These are phyloP conservation scores for Dictyostelium purpureum DNA, from an alignment of 78 protist species.

Conservation along the genomic window DNA sequence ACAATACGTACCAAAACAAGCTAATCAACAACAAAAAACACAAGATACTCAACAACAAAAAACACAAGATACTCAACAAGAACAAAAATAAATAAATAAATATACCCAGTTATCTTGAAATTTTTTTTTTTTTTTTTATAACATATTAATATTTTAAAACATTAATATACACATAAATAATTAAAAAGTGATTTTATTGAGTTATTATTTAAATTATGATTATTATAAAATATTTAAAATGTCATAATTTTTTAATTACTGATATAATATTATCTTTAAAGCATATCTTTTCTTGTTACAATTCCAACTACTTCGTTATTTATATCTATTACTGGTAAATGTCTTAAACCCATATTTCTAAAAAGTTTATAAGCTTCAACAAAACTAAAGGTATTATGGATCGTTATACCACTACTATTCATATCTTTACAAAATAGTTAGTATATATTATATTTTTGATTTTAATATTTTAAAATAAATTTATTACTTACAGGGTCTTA, in stretches of 20 bases:
- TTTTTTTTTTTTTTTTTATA: too few species aligned
- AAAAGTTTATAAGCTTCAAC: slow-evolving; percentile 74
- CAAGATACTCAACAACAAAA: not conserved
- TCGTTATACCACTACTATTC: slow-evolving; percentile 67
- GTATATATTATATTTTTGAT: not conserved
- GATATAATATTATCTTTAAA: too few species aligned
- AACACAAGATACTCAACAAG: not conserved
- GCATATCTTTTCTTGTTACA: slow-evolving; percentile 63
- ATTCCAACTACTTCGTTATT: slow-evolving; percentile 71
- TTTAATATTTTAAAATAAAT: not conserved
- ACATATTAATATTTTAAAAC: not conserved
- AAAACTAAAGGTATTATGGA: slow-evolving; percentile 74
- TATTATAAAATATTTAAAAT: too few species aligned
- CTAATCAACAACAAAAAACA: slow-evolving; percentile 2
- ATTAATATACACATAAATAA: not conserved
- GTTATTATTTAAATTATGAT: too few species aligned
- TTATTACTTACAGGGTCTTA: slow-evolving; percentile 55
- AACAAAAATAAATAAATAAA: not conserved
- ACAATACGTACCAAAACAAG: slow-evolving; percentile 1
- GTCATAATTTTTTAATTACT: too few species aligned
- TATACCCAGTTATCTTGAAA: not conserved
- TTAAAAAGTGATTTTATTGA: too few species aligned
- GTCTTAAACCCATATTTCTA: slow-evolving; percentile 78
- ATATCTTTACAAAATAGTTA: slow-evolving; percentile 43
- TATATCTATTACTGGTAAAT: slow-evolving; percentile 76